Evolutionary conservation across 2,329 filamentous ascomycete species (phyloP).

Genomic region (Fusarium sp.): DNA sequence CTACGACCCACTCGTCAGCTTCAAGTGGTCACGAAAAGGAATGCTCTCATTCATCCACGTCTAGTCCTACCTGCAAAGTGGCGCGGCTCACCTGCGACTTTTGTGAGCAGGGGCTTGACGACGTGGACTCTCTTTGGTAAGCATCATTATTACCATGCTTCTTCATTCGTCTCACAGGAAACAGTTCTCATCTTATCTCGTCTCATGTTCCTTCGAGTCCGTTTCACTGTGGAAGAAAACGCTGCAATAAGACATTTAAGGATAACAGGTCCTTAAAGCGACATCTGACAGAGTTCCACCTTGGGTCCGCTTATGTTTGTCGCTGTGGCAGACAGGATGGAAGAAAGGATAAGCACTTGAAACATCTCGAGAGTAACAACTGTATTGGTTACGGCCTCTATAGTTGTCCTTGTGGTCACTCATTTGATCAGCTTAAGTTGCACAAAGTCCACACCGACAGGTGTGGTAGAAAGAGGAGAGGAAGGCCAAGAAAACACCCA

Average conservation of each 20-base stretch:
- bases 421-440: accelerated
- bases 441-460: neutral
- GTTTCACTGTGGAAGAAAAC: neutral
- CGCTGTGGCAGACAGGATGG: neutral
- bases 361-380: neutral
- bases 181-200: neutral
- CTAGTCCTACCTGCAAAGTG: neutral
- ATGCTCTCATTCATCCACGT: neutral
- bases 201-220: neutral
- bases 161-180: neutral
- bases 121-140: neutral
- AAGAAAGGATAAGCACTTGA: neutral
- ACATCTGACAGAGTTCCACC: neutral
- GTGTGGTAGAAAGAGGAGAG: neutral
- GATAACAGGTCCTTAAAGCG: neutral
- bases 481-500: neutral
- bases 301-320: neutral
- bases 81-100: neutral
- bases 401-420: neutral
- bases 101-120: accelerated
- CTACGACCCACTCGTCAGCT: accelerated
- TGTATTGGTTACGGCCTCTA: neutral
- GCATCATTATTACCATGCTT: accelerated
- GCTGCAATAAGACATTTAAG: neutral
- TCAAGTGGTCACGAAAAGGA: accelerated